Evolutionary conservation across 1,284 basidiomycete genomes (phyloP).

Genomic region (Naganishia liquefaciens): DNA sequence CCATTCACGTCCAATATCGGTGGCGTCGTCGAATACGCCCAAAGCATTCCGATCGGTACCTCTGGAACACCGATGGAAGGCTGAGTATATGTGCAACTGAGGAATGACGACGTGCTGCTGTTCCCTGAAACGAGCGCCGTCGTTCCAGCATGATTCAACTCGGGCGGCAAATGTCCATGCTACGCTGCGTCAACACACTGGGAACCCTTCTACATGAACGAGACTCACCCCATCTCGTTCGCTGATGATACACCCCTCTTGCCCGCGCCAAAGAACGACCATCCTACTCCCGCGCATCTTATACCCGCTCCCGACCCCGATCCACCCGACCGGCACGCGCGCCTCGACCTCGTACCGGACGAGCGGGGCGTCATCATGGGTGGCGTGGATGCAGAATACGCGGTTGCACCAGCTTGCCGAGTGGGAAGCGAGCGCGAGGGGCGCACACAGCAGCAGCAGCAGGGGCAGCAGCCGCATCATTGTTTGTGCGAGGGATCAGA

Average conservation of each 20-base stretch:
- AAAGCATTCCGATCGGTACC: neutral
- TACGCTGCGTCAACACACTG: neutral
- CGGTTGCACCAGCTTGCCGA: constrained; percentile 10
- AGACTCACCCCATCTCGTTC: constrained; percentile 23
- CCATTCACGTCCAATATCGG: neutral
- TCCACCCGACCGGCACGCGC: neutral
- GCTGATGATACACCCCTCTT: neutral
- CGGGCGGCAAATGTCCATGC: too few species aligned
- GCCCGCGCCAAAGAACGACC: neutral
- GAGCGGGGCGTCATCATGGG: neutral
- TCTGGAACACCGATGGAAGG: neutral
- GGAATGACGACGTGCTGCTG: neutral
- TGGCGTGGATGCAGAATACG: constrained; percentile 5
- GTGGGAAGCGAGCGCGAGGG: neutral
- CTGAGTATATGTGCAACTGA: neutral
- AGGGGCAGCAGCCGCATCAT: too few species aligned
- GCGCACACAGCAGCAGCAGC: neutral
- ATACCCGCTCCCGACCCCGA: constrained; percentile 10
- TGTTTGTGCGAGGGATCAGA: too few species aligned
- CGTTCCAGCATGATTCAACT: too few species aligned
- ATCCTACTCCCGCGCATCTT: constrained; percentile 18
- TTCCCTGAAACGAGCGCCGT: neutral
- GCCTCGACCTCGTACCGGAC: constrained; percentile 1
- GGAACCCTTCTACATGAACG: too few species aligned
- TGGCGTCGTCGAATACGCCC: neutral